A percentile compares a stretch with the other conserved stretches of the same genome.
phyloP scores from a whole-genome alignment of 2,329 filamentous ascomycete genomes.

The Fusarium robinianum region DNA sequence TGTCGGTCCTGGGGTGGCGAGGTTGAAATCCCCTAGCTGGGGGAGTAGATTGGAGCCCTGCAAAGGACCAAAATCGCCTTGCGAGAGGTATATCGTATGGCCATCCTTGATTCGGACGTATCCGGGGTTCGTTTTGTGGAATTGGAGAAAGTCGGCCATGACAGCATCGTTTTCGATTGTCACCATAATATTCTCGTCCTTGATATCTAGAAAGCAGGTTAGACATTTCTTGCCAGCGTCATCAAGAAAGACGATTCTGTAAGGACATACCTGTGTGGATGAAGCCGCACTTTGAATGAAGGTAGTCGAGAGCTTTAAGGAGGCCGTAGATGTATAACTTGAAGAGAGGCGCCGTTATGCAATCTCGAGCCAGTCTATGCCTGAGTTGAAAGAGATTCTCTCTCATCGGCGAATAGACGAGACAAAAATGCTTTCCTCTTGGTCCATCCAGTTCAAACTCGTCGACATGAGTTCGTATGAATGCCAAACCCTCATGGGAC shows the following conservation, averaged over 20 bases:
- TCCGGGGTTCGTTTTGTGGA: background rate
- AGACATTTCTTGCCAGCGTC: background rate
- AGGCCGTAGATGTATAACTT: constrained; percentile 24
- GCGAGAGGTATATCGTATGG: constrained; percentile 21
- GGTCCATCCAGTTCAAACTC: constrained; percentile 20
- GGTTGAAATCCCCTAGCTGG: constrained; percentile 25
- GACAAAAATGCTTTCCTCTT: constrained; percentile 27
- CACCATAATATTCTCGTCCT: constrained; percentile 31
- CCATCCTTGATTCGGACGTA: constrained; percentile 16
- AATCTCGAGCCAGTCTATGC: constrained; percentile 12
- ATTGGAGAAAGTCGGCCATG: constrained; percentile 11
- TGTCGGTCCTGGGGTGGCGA: constrained; percentile 15
- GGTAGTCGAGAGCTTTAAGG: constrained; percentile 26
- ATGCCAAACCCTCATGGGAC: constrained; percentile 18
- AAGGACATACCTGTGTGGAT: constrained; percentile 29
- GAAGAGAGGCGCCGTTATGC: constrained; percentile 17
- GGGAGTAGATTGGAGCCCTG: constrained; percentile 17
- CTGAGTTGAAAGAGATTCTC: constrained; percentile 26
- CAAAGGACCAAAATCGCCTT: constrained; percentile 22
- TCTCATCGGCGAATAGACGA: constrained; percentile 30
- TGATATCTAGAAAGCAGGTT: constrained; percentile 23
- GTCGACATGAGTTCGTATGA: constrained; percentile 15
- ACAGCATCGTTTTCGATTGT: constrained; percentile 26
- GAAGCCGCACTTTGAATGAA: constrained; percentile 24
- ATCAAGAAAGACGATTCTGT: accelerated